Conservation (phyloP, 2,329 filamentous ascomycete genomes). For the Microsporum audouinii region DNA sequence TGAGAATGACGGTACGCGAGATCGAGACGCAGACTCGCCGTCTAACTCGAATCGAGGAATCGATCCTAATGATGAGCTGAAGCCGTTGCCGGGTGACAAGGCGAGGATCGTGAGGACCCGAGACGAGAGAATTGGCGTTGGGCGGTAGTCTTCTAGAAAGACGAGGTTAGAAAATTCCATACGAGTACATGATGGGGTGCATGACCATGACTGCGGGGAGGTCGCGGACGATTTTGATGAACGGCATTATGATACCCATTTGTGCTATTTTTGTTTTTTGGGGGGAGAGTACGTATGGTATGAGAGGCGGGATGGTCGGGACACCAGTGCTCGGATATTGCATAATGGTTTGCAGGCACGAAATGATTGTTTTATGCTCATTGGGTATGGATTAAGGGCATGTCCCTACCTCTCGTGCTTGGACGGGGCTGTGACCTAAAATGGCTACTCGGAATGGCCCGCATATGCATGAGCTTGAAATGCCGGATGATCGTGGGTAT, state of each 20-base stretch:
- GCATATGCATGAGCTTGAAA: neutral
- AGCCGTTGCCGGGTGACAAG: constrained; percentile 40
- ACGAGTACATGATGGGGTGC: neutral
- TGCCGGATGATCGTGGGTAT: neutral
- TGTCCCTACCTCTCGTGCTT: neutral
- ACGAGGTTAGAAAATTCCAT: too few species aligned
- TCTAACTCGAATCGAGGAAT: constrained; percentile 17
- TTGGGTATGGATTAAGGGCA: neutral
- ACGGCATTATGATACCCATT: neutral
- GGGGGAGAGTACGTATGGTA: neutral
- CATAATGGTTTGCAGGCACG: neutral
- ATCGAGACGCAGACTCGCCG: neutral
- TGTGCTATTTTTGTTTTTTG: neutral
- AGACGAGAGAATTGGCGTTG: constrained; percentile 35
- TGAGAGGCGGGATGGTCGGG: neutral
- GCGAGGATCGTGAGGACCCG: constrained; percentile 37
- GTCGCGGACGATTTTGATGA: too few species aligned
- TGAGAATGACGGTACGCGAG: neutral
- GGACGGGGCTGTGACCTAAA: neutral
- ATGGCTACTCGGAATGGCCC: neutral
- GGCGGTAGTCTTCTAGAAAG: constrained; percentile 2
- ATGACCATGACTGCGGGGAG: neutral
- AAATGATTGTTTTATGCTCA: neutral
- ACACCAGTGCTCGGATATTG: neutral
- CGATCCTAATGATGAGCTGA: constrained; percentile 41